Evolutionary conservation across 2,329 filamentous ascomycete species (phyloP).

Genomic region (Botrytis pseudocinerea): DNA sequence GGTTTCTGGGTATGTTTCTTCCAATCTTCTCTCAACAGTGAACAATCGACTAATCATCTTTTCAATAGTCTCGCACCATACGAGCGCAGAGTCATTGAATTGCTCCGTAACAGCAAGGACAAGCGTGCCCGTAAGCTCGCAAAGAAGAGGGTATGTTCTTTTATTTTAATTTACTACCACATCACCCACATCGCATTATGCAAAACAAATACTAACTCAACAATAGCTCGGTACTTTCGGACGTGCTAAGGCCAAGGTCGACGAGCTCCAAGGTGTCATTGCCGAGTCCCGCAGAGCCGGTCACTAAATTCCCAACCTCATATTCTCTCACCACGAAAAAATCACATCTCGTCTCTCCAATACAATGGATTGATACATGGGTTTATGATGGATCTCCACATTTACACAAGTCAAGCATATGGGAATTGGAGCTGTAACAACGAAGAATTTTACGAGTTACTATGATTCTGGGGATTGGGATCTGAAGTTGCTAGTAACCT

Average conservation of each 20-base stretch:
- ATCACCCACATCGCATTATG: neutral
- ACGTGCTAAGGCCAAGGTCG: slow-evolving; percentile 99
- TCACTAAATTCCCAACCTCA: slow-evolving; percentile 55
- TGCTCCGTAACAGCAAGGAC: slow-evolving; percentile 98
- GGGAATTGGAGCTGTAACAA: slow-evolving; percentile 32
- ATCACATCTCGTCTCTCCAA: slow-evolving; percentile 39
- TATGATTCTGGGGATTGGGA: slow-evolving; percentile 27
- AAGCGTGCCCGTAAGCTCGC: slow-evolving; percentile 98
- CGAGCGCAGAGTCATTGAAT: slow-evolving; percentile 98
- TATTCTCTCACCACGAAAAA: slow-evolving; percentile 22
- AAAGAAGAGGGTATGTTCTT: slow-evolving; percentile 86
- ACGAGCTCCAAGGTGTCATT: slow-evolving; percentile 97
- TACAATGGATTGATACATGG: slow-evolving; percentile 9
- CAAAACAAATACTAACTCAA: slow-evolving; percentile 20
- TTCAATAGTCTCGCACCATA: slow-evolving; percentile 75
- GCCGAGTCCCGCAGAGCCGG: slow-evolving; percentile 84
- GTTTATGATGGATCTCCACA: slow-evolving; percentile 9
- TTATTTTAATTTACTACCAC: slow-evolving; percentile 6
- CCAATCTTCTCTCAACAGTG: neutral
- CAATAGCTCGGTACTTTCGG: slow-evolving; percentile 92
- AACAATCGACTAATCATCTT: slow-evolving; percentile 25
- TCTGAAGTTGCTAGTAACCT: slow-evolving; percentile 23
- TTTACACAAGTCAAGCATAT: slow-evolving; percentile 1
- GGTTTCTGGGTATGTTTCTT: slow-evolving; percentile 80
- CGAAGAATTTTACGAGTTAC: slow-evolving; percentile 27